Evolutionary conservation across 768 basidiomycete species (phyloP).

Genomic region (Calocybe cyanea): DNA sequence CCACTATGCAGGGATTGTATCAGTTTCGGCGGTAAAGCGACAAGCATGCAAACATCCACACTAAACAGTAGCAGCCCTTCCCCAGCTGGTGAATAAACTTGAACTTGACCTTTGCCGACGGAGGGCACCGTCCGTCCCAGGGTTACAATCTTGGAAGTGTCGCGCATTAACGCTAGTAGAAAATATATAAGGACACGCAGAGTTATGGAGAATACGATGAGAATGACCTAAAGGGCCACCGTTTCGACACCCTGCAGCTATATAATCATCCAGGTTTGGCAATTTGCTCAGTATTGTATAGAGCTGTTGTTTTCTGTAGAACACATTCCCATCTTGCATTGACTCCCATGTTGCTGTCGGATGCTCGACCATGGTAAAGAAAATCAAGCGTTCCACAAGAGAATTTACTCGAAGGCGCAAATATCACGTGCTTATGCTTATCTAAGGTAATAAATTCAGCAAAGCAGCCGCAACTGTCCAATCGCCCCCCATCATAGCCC

Average conservation of each 20-base stretch:
- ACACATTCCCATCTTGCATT: constrained; percentile 82
- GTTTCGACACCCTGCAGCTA: constrained; percentile 76
- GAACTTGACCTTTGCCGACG: constrained; percentile 76
- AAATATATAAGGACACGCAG: constrained; percentile 1
- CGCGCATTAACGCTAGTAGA: constrained; percentile 77
- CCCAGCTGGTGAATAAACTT: constrained; percentile 85
- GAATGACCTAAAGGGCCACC: constrained; percentile 84
- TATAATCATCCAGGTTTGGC: constrained; percentile 73
- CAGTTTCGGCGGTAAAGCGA: constrained; percentile 16
- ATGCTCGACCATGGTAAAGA: constrained; percentile 60
- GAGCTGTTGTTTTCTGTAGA: constrained; percentile 81
- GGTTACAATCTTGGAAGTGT: constrained; percentile 74
- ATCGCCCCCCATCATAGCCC: too few relatives aligned
- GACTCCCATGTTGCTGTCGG: constrained; percentile 87
- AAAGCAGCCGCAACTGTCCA: too few relatives aligned
- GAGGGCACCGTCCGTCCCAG: constrained; percentile 55
- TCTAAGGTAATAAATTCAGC: too few relatives aligned
- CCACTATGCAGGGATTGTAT: constrained; percentile 56
- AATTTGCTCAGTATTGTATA: constrained; percentile 81
- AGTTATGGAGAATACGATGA: constrained; percentile 6
- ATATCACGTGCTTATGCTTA: too few relatives aligned
- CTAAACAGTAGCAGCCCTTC: constrained; percentile 63
- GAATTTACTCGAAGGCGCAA: too few relatives aligned
- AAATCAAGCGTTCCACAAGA: too few relatives aligned
- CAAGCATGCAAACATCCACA: constrained; percentile 48